Evolutionary conservation across 2,329 filamentous ascomycete species (phyloP), one percentile per base, ranked within the genome.

Genomic region (Madurella fahalii): DNA sequence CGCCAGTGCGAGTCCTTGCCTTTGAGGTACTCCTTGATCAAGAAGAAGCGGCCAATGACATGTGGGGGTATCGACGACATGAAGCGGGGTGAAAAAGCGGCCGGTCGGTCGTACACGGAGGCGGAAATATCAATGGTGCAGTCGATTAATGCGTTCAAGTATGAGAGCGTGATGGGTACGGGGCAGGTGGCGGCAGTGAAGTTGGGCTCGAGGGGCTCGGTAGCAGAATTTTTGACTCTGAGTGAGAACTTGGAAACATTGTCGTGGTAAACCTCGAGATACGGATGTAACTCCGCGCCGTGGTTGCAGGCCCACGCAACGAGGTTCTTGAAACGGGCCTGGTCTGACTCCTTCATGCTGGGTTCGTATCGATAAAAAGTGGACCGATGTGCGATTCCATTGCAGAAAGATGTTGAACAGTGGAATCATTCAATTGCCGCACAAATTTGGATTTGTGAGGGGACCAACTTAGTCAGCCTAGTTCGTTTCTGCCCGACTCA

Each of bases 1-100:
- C 74, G 77, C 87, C 87, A 91, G 61, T 81, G 82, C 0, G 86
- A 87, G 2, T 75, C 64, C 2, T 69, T 52, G 1, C 79, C 80
- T 2, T 77, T 69, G 32, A 90, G 73, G 64, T 83, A 84, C 66
- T 91, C 82, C 57, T 85, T 81, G 65, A 88, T 77, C 5, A 91
- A 75, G 59, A 88, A 86, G 69, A 90, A 86, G 4, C 85, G 79
- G 9, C 82, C 79, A 47, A 85, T 70, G 53, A 87, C 81, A 60
- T 87, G 80, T 0, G 82, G 77, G 1, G 79, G 77, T 2, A 77
- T 68, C 4, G 65, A 63, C 1, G 73, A 62, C 45, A 86, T 68
- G 60, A 88, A 83, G 1, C 65, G 64, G 0, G 60, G 47, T 0
- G 81, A 77, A 45, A 87, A 80, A 58, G 46, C 54, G 4, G 61